Evolutionary conservation across 2,329 filamentous ascomycete species (phyloP).

Genomic region (Penicillium hesseltinei): DNA sequence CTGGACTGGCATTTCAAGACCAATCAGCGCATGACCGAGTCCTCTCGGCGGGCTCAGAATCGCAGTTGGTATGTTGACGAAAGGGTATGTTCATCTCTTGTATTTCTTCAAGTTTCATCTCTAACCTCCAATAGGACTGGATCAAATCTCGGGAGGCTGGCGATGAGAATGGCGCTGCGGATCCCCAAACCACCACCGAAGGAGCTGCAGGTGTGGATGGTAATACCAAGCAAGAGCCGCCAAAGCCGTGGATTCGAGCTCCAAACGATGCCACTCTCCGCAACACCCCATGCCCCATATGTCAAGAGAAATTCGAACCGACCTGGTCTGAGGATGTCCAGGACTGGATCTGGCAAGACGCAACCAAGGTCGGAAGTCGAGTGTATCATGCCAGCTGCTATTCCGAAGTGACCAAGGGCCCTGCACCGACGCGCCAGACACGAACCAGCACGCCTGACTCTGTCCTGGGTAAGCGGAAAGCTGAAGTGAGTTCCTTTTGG

Average conservation of each 20-base stretch:
- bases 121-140: slow-evolving; percentile 67
- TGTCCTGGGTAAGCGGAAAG: slow-evolving; percentile 71
- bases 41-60: slow-evolving; percentile 80
- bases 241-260: slow-evolving; percentile 73
- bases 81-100: slow-evolving; percentile 55
- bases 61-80: slow-evolving; percentile 95
- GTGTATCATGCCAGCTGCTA: slow-evolving; percentile 91
- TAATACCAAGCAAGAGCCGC: slow-evolving; percentile 55
- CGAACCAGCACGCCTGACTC: slow-evolving; percentile 60
- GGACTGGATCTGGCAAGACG: slow-evolving; percentile 96
- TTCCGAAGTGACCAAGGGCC: slow-evolving; percentile 70
- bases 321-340: slow-evolving; percentile 90
- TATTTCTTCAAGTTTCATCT: neutral
- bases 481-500: slow-evolving; percentile 52
- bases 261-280: slow-evolving; percentile 73
- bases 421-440: slow-evolving; percentile 34
- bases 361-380: slow-evolving; percentile 70
- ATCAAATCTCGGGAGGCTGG: slow-evolving; percentile 78
- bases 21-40: slow-evolving; percentile 82
- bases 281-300: slow-evolving; percentile 84
- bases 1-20: slow-evolving; percentile 98
- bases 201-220: slow-evolving; percentile 42
- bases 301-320: slow-evolving; percentile 90
- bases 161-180: slow-evolving; percentile 56
- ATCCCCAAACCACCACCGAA: slow-evolving; percentile 41